Conservation (phyloP, 108 stramenopile species). For the Pseudonitzschia delicatissima region DNA sequence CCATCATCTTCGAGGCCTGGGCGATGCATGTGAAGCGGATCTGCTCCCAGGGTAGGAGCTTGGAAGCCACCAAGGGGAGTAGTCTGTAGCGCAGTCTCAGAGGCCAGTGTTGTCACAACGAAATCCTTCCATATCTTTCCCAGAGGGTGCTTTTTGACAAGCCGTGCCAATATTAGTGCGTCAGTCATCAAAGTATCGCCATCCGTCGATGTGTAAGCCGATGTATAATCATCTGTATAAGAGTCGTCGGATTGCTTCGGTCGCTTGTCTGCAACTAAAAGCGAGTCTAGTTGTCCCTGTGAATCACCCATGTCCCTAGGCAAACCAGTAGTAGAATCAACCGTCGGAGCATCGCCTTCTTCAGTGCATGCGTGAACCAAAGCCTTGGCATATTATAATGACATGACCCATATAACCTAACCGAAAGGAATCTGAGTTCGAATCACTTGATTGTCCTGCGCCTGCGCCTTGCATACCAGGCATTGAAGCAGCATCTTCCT, state of each 20-base stretch:
- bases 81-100: constrained; percentile 79
- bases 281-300: constrained; percentile 7
- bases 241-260: not conserved
- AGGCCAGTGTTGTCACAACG: constrained; percentile 60
- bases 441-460: not conserved
- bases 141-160: constrained; percentile 49
- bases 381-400: constrained; percentile 92
- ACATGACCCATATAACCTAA: constrained; percentile 95
- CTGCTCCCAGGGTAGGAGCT: constrained; percentile 16
- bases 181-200: not conserved
- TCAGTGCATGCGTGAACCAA: constrained; percentile 79
- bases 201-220: not conserved
- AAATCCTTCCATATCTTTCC: constrained; percentile 72
- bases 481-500: not conserved
- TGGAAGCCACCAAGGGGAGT: constrained; percentile 79
- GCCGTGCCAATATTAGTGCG: constrained; percentile 32
- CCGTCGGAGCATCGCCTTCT: constrained; percentile 2
- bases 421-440: constrained; percentile 37
- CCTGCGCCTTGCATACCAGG: not conserved
- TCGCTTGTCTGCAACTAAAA: constrained; percentile 1
- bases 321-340: not conserved
- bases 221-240: not conserved
- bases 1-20: constrained; percentile 54
- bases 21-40: constrained; percentile 43
- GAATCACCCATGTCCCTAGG: constrained; percentile 5